Evolutionary conservation across 305 asterid genomes (phyloP), one percentile per base, ranked within the genome.

Genomic region (Petunia hybrid): DNA sequence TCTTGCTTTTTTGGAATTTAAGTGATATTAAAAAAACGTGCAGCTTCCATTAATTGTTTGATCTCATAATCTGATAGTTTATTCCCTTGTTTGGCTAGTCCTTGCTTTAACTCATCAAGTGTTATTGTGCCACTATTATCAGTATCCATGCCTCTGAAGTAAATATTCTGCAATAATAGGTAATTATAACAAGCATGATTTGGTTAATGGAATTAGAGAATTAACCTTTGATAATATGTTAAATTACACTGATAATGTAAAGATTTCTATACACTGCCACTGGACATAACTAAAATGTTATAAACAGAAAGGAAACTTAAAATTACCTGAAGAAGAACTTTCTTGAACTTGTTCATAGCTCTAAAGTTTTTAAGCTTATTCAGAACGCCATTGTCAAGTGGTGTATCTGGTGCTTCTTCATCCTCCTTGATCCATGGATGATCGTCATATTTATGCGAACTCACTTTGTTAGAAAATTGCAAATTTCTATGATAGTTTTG

Each of bases 361-460:
- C 89, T 89, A 88, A 95, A 95, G 83, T 95, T 97, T 76, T 95
- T 95, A 87, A 95, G 93, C 82, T 97, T 91, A 74, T 83, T 88
- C 74, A 92, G 82, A 70, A 95, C 99, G 67, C 97, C 95, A 81
- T 91, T 94, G 84, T 95, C 98, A 67, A 95, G 95, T 14, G 97
- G 98, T 5, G 92, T 90, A 78, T 94, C 98, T 1, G 97, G 99
- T 64, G 99, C 99, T 83, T 92, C 98, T 80, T 98, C 98, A 60
- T 94, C 99, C 86, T 95, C 97, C 91, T 95, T 95, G 84, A 95
- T 95, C 98, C 97, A 94, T 45, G 98, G 94, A 88, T 95, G 99
- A 90, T 91, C 95, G 93, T 65, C 42, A 65, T 79, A 66, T 35
- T 22, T 16, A 55, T 51, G 8, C 7, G 3, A 46, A 16, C 1